Evolutionary conservation across 2,329 filamentous ascomycete genomes (phyloP).

Genomic region (Shiraia bambusicola): DNA sequence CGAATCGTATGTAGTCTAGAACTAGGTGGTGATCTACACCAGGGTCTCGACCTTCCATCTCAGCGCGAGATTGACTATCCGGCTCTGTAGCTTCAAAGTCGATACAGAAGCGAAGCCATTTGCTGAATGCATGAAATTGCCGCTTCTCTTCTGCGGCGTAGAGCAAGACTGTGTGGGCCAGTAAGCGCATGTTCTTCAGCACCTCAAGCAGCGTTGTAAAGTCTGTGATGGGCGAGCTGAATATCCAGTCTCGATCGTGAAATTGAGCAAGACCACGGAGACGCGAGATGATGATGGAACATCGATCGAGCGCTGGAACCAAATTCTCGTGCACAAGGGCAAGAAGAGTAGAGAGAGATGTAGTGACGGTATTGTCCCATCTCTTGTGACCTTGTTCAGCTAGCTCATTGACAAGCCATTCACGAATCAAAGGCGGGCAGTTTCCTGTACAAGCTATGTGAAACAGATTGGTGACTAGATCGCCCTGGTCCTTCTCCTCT

Average conservation of each 20-base stretch:
- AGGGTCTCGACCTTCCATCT: slow-evolving; percentile 75
- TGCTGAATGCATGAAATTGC: slow-evolving; percentile 75
- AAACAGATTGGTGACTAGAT: slow-evolving; percentile 74
- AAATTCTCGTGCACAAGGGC: slow-evolving; percentile 83
- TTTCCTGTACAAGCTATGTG: slow-evolving; percentile 84
- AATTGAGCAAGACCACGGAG: slow-evolving; percentile 82
- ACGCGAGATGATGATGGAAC: slow-evolving; percentile 76
- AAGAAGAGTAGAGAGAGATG: slow-evolving; percentile 75
- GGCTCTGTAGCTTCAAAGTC: slow-evolving; percentile 70
- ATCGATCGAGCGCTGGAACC: slow-evolving; percentile 82
- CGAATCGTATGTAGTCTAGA: slow-evolving; percentile 73
- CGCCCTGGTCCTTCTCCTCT: slow-evolving; percentile 62
- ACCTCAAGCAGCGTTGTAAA: slow-evolving; percentile 61
- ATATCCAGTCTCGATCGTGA: slow-evolving; percentile 64
- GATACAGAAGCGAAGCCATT: slow-evolving; percentile 82
- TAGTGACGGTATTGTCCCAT: slow-evolving; percentile 85
- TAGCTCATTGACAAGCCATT: slow-evolving; percentile 86
- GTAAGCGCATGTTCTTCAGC: slow-evolving; percentile 71
- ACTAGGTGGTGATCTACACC: slow-evolving; percentile 72
- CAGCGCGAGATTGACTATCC: slow-evolving; percentile 61
- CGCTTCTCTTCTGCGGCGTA: slow-evolving; percentile 74
- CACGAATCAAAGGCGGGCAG: slow-evolving; percentile 71
- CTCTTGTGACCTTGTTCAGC: slow-evolving; percentile 76
- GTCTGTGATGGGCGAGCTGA: slow-evolving; percentile 51
- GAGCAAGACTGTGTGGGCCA: slow-evolving; percentile 71